A percentile compares a stretch with the other conserved stretches of the same genome.
Conservation (phyloP, 352 stramenopile species). For the Pythium brachiatum region DNA sequence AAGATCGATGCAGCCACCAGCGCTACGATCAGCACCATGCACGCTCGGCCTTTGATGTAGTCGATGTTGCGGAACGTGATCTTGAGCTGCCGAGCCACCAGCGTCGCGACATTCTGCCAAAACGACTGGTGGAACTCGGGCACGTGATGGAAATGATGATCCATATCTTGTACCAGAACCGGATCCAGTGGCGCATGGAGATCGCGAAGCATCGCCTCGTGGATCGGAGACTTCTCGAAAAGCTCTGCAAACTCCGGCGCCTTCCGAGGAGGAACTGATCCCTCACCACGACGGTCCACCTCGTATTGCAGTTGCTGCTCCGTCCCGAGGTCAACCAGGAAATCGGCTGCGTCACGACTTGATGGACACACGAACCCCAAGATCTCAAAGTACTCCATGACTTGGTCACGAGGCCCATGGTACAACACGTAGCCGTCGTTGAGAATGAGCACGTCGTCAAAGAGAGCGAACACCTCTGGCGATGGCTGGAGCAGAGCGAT, state of each 20-base stretch:
- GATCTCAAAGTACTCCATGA: slow-evolving; percentile 33
- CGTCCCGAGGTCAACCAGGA: slow-evolving; percentile 27
- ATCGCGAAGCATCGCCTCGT: slow-evolving; percentile 49
- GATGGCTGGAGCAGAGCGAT: slow-evolving; percentile 34
- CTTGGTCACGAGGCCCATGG: slow-evolving; percentile 33
- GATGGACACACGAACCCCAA: slow-evolving; percentile 27
- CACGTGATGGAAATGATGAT: slow-evolving; percentile 8
- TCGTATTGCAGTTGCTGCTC: slow-evolving; percentile 21
- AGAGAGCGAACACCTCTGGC: slow-evolving; percentile 32
- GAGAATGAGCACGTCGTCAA: slow-evolving; percentile 42
- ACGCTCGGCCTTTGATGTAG: slow-evolving; percentile 25
- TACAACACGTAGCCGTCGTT: slow-evolving; percentile 47
- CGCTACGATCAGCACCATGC: slow-evolving; percentile 28
- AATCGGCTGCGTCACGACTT: slow-evolving; percentile 30
- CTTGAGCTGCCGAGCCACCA: slow-evolving; percentile 36
- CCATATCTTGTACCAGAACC: slow-evolving; percentile 72
- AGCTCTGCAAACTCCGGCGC: slow-evolving; percentile 21
- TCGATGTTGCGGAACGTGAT: slow-evolving; percentile 39
- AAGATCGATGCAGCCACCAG: slow-evolving; percentile 26
- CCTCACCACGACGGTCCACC: too few relatives aligned
- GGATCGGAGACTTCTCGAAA: slow-evolving; percentile 23
- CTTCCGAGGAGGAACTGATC: neutral
- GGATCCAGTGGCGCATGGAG: slow-evolving; percentile 86
- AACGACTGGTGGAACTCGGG: slow-evolving; percentile 19
- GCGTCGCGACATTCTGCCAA: slow-evolving; percentile 6